Conservation (phyloP, 2,329 filamentous ascomycete genomes). For the Colletotrichum sp. region DNA sequence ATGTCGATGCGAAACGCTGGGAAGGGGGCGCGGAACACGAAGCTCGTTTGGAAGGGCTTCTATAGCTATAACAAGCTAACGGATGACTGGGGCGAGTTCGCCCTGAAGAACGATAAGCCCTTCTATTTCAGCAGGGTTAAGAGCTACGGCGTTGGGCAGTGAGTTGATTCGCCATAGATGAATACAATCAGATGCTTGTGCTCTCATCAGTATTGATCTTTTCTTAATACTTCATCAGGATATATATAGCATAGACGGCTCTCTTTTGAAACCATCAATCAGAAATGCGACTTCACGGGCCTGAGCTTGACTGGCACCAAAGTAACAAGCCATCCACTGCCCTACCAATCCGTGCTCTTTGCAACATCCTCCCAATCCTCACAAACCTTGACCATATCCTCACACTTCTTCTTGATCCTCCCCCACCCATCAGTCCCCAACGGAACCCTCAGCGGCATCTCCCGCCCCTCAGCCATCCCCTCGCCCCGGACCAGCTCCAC, state of each 20-base stretch:
- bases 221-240: not conserved
- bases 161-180: slow-evolving; percentile 17
- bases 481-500: slow-evolving; percentile 59
- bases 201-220: not conserved
- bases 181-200: not conserved
- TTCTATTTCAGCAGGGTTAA: slow-evolving; percentile 72
- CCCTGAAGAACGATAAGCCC: slow-evolving; percentile 65
- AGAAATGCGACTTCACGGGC: not conserved
- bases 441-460: slow-evolving; percentile 51
- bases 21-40: slow-evolving; percentile 77
- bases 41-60: slow-evolving; percentile 86
- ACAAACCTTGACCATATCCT: slow-evolving; percentile 51
- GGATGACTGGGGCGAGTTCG: slow-evolving; percentile 89
- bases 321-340: not conserved
- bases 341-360: slow-evolving; percentile 46
- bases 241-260: not conserved
- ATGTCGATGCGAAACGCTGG: slow-evolving; percentile 71
- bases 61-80: slow-evolving; percentile 90
- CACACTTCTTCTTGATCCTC: slow-evolving; percentile 53
- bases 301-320: not conserved
- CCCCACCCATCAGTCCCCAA: slow-evolving; percentile 59
- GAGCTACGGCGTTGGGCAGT: slow-evolving; percentile 61
- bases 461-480: slow-evolving; percentile 30
- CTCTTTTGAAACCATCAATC: not conserved
- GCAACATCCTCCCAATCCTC: slow-evolving; percentile 53